These are phyloP conservation scores for Phytophthora macrochlamydospora DNA, from an alignment of 352 stramenopile genomes.

Conservation along the genomic window DNA sequence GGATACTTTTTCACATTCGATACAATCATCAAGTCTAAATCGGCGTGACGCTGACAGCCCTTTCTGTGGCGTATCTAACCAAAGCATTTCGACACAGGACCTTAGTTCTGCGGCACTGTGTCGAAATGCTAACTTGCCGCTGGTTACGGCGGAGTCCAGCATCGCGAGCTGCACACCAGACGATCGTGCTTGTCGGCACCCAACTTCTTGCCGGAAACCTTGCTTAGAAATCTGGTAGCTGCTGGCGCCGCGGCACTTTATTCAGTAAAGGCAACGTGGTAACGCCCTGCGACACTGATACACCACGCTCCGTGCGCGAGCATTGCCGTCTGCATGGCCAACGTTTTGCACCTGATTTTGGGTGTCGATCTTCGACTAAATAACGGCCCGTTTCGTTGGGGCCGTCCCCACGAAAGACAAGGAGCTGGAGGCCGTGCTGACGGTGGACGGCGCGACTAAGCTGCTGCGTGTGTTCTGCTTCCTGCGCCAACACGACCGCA, in stretches of 20 bases:
- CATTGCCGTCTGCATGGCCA: neutral
- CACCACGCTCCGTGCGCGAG: neutral
- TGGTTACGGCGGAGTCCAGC: too few relatives aligned
- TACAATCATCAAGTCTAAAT: neutral
- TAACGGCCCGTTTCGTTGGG: conserved; percentile 22
- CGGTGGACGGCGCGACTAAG: conserved; percentile 46
- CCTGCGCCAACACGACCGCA: conserved; percentile 62
- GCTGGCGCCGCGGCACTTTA: neutral
- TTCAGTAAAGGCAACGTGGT: neutral
- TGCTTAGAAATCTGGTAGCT: neutral
- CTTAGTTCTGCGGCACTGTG: too few relatives aligned
- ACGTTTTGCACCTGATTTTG: neutral
- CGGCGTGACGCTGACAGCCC: neutral
- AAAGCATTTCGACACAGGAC: too few relatives aligned
- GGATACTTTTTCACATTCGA: neutral
- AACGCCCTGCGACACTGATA: neutral
- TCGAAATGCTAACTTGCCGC: too few relatives aligned
- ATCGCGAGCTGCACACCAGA: too few relatives aligned
- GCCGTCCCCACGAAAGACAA: conserved; percentile 17
- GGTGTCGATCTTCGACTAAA: conserved; percentile 12
- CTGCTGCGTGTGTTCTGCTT: conserved; percentile 60
- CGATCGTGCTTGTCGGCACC: too few relatives aligned
- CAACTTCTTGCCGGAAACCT: neutral
- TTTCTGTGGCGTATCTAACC: neutral
- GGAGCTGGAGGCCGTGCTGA: conserved; percentile 25